Evolutionary conservation across 345 rosid genomes (phyloP).

Genomic region (Microthlaspi erraticum): DNA sequence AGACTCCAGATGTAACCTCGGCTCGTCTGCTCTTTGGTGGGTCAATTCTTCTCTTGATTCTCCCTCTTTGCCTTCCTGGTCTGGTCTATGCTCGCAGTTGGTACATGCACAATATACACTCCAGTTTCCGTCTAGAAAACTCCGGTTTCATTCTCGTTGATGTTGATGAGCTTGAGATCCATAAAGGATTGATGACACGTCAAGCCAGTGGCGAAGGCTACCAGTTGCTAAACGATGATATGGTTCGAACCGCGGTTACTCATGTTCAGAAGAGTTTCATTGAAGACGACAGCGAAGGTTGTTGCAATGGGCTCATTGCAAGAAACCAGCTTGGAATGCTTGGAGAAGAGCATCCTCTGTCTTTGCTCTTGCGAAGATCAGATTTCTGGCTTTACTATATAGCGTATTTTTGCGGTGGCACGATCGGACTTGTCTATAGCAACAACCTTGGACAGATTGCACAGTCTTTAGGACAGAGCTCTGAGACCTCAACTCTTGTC

Average conservation of each 20-base stretch:
- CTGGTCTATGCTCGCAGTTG: conserved; percentile 75
- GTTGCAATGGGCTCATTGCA: conserved; percentile 55
- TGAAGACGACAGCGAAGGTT: conserved; percentile 46
- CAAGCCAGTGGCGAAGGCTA: conserved; percentile 51
- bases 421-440: conserved; percentile 95
- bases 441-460: conserved; percentile 95
- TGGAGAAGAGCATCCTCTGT: conserved; percentile 75
- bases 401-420: conserved; percentile 88
- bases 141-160: conserved; percentile 81
- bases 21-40: conserved; percentile 73
- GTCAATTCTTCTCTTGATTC: conserved; percentile 68
- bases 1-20: conserved; percentile 37
- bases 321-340: conserved; percentile 68
- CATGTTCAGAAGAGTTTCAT: conserved; percentile 41
- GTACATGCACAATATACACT: conserved; percentile 65
- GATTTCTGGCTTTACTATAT: conserved; percentile 94
- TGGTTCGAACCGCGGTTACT: conserved; percentile 5
- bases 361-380: conserved; percentile 60
- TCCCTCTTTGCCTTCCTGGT: conserved; percentile 82
- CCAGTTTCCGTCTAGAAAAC: conserved; percentile 62
- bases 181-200: conserved; percentile 61
- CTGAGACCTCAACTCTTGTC: conserved; percentile 65
- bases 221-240: conserved; percentile 42
- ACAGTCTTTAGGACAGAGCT: conserved; percentile 70
- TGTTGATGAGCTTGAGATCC: conserved; percentile 81